Base-by-base conservation (phyloP, 345 rosid species). In the Populus euphratica region DNA sequence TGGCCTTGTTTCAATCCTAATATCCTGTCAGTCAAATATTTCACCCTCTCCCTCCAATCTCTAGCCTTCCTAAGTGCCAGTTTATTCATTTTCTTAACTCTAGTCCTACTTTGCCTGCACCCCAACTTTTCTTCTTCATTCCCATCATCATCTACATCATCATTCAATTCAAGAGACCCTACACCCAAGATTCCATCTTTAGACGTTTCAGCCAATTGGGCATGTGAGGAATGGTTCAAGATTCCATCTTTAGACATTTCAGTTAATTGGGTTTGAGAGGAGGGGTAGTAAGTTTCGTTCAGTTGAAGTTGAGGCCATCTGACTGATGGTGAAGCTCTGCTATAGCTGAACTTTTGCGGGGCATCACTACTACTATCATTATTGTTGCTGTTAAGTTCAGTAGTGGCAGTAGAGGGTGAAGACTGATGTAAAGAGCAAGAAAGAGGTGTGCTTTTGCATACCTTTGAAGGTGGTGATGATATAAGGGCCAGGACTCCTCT, bases 241-340 rank as follows among this genome's bases (percentile, higher is more conserved):
- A 9, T 56, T n/a, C 63, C 63, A 23, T 56, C 63, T 56, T n/a
- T 72, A 9, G 89, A 59, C 63, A 85, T n/a, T n/a, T 82, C 49
- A 38, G 83, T 23, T 68, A 85, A 78, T 8, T 74, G 89, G n/a
- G 87, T 59, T 3, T 75, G 87, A 23, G 85, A 70, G 39, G 86
- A 73, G 23, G 91, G 85, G 79, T 73, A 84, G 78, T 72, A 73
- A 13, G 81, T 73, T 50, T 88, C 86, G 27, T 85, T 70, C 82
- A 87, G 84, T 68, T 90, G 87, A 75, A 96, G 91, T 79, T 89
- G 92, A 33, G 99, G 99, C 98, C 98, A 96, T 79, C 99, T 87
- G 13, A 91, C 88, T 1, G 98, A 87, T 4, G 98, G 97, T 38
- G 93, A 90, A 73, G 98, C 98, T 89, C 96, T 87, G 74, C 89